phyloP scores from a whole-genome alignment of 176 grass and related monocot species.

The Secale cereale region DNA sequence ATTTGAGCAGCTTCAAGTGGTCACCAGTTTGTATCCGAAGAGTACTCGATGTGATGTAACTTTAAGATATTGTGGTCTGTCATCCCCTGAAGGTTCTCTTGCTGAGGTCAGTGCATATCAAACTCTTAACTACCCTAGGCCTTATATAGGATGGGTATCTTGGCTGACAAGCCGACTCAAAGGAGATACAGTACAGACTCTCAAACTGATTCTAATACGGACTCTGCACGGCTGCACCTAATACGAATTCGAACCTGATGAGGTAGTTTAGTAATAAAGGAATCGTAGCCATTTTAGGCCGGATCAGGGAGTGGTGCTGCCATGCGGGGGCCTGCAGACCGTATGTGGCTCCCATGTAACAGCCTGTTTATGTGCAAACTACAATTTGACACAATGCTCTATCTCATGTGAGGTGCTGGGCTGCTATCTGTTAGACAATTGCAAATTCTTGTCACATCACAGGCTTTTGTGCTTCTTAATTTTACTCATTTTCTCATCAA shows the following conservation, averaged over 20 bases:
- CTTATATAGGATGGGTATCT: neutral
- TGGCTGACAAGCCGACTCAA: neutral
- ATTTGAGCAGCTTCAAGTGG: conserved; percentile 90
- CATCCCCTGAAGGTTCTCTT: conserved; percentile 91
- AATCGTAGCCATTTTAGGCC: neutral
- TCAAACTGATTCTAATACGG: neutral
- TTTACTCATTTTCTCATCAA: neutral
- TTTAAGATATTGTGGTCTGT: conserved; percentile 88
- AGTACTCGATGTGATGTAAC: conserved; percentile 76
- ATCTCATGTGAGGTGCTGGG: conserved; percentile 2
- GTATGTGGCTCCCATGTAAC: neutral
- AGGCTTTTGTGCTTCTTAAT: neutral
- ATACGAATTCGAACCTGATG: neutral
- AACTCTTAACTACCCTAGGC: neutral
- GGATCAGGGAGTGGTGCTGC: neutral
- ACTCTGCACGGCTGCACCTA: neutral
- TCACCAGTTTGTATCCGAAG: conserved; percentile 73
- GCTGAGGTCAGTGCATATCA: conserved; percentile 40
- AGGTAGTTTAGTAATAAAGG: neutral
- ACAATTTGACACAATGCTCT: neutral
- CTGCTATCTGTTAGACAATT: neutral
- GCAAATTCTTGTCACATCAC: neutral
- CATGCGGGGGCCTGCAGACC: neutral
- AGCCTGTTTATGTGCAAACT: neutral
- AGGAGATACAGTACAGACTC: neutral